These are phyloP conservation scores for Cryptococcus jaspeensis DNA, from an alignment of 1,284 basidiomycete genomes.

Conservation along the genomic window DNA sequence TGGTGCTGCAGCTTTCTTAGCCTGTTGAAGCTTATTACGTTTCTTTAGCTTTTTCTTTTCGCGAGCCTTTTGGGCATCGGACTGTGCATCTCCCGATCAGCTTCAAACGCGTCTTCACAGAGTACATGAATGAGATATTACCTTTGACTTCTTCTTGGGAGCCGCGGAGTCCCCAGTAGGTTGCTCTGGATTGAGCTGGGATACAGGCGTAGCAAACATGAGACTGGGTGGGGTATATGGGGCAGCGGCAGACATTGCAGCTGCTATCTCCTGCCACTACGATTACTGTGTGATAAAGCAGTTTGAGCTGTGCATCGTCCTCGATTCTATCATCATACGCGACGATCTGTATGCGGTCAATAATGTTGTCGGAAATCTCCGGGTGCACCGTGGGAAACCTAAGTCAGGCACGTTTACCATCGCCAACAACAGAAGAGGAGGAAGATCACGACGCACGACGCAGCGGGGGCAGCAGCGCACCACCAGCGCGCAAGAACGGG, in stretches of 20 bases:
- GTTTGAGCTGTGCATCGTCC: too few relatives aligned
- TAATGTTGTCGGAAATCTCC: background rate
- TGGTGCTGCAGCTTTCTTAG: slow-evolving; percentile 45
- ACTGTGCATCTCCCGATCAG: slow-evolving; percentile 41
- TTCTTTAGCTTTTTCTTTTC: slow-evolving; percentile 65
- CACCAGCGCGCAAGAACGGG: too few relatives aligned
- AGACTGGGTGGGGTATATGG: background rate
- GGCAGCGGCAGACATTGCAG: too few relatives aligned
- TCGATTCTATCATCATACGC: too few relatives aligned
- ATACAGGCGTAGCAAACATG: background rate
- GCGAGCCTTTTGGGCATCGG: slow-evolving; percentile 64
- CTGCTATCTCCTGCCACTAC: background rate
- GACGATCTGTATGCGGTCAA: too few relatives aligned
- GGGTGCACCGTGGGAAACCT: slow-evolving; percentile 3
- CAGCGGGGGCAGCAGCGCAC: too few relatives aligned
- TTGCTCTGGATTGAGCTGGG: background rate
- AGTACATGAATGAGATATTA: slow-evolving; percentile 2
- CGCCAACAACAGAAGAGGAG: too few relatives aligned
- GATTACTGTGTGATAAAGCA: background rate
- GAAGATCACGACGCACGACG: too few relatives aligned
- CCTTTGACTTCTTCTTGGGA: slow-evolving; percentile 13
- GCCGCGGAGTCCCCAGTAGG: background rate
- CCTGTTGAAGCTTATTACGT: slow-evolving; percentile 58
- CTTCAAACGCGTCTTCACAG: background rate
- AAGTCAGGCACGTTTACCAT: background rate